Evolutionary conservation across 2,329 filamentous ascomycete species (phyloP).

Genomic region (Hypoxylon sp.): DNA sequence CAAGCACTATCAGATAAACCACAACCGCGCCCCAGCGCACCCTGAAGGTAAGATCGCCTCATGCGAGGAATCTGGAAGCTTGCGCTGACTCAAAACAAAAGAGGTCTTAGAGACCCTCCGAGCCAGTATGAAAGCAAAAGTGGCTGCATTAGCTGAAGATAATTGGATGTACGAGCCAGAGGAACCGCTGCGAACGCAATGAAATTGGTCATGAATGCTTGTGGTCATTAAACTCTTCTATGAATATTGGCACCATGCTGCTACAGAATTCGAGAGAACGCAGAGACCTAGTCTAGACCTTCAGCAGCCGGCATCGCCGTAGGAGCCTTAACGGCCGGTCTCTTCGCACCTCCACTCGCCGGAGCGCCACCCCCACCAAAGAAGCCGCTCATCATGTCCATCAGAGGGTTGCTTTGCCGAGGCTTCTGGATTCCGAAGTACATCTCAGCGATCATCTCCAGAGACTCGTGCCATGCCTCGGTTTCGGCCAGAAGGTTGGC

Average conservation of each 20-base stretch:
- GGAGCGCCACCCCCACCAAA: conserved; percentile 75
- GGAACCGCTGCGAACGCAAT: conserved; percentile 58
- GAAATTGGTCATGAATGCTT: conserved; percentile 37
- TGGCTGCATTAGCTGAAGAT: conserved; percentile 82
- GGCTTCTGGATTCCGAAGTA: conserved; percentile 95
- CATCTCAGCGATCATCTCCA: conserved; percentile 93
- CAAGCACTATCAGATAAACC: conserved; percentile 71
- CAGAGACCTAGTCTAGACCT: conserved; percentile 68
- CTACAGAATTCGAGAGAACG: conserved; percentile 11
- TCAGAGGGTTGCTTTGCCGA: conserved; percentile 89
- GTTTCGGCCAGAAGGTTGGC: conserved; percentile 82
- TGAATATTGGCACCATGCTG: conserved; percentile 26
- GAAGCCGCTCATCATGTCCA: conserved; percentile 98
- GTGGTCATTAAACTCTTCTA: conserved; percentile 22
- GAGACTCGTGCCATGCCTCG: conserved; percentile 82
- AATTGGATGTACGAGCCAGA: conserved; percentile 92
- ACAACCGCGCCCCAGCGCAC: conserved; percentile 70
- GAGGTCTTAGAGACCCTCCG: conserved; percentile 80
- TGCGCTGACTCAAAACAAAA: conserved; percentile 40
- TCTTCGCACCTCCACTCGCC: conserved; percentile 53
- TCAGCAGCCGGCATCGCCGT: conserved; percentile 69
- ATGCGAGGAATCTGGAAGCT: background rate
- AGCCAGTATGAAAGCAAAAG: conserved; percentile 79
- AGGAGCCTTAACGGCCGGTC: conserved; percentile 62
- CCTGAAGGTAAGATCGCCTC: conserved; percentile 70